Evolutionary conservation across 495 filamentous ascomycete species (phyloP).

Genomic region (Aspergillus sclerotiicarbonarius): DNA sequence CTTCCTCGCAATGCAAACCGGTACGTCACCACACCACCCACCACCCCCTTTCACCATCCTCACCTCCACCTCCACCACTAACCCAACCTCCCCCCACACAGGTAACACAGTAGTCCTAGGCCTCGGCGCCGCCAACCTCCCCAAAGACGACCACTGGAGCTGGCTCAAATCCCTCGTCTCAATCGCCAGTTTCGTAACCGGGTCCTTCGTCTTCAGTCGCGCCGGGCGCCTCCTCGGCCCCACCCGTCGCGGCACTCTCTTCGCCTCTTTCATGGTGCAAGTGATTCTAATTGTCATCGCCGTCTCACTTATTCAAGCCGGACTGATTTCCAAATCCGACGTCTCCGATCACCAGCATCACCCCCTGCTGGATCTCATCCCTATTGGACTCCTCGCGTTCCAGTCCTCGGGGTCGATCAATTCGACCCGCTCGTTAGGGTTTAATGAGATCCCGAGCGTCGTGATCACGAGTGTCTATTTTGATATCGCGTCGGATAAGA

Average conservation of each 20-base stretch:
- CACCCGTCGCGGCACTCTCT: conserved; percentile 50
- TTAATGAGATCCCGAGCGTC: conserved; percentile 70
- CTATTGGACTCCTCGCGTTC: conserved; percentile 65
- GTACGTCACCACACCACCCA: conserved; percentile 25
- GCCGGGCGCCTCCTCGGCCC: conserved; percentile 34
- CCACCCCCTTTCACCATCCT: background rate
- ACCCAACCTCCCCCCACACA: conserved; percentile 16
- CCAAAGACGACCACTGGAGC: conserved; percentile 50
- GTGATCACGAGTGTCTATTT: conserved; percentile 71
- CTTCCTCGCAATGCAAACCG: conserved; percentile 65
- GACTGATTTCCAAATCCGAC: conserved; percentile 43
- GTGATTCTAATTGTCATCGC: conserved; percentile 54
- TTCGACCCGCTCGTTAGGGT: conserved; percentile 58
- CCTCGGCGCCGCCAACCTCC: conserved; percentile 55
- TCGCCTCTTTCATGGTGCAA: conserved; percentile 58
- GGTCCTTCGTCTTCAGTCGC: conserved; percentile 30
- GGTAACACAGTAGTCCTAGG: conserved; percentile 69
- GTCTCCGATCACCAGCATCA: conserved; percentile 25
- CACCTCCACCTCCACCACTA: background rate
- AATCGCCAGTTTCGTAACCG: conserved; percentile 54
- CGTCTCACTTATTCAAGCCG: conserved; percentile 53
- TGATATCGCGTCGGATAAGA: conserved; percentile 61
- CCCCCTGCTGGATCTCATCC: conserved; percentile 49
- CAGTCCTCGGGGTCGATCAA: conserved; percentile 70
- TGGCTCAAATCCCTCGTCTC: conserved; percentile 62